Evolutionary conservation across 139 green algal genomes (phyloP), one percentile per base, ranked within the genome.

Genomic region (Auxenochlorella protothecoides): DNA sequence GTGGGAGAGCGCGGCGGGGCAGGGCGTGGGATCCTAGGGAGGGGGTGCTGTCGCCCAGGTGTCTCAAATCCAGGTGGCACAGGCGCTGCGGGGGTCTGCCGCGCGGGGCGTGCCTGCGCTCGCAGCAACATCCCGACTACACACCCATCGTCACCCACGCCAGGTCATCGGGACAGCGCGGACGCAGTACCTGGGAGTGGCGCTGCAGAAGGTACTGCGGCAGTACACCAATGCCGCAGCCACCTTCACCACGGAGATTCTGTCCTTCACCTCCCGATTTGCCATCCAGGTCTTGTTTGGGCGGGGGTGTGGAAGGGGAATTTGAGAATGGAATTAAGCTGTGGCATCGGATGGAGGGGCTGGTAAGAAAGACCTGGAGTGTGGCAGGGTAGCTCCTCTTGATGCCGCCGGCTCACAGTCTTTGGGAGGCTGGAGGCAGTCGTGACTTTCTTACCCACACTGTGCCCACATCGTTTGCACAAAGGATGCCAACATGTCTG

Each of bases 201-300:
- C 88, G 3, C 80, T 96, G 53, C 82, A 86, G 13, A 87, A 80
- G n/a, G 73, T 95, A 76, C 76, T 97, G 70, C 84, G 87, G 56
- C 81, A 84, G 56, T 97, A 97, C 82, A 97, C 91, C 57, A 91
- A 90, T 54, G 88, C 86, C 8, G 91, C 91, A 9, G 88, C 92
- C 66, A 78, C 78, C 70, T 75, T 94, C 63, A 94, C 87, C 6
- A 85, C 85, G 5, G 70, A 78, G 13, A 78, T 95, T 52, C 71
- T 97, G 55, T 87, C 85, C 62, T 89, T 84, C 56, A 85, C 92
- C 7, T 91, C 89, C 51, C 80, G 84, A 66, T 93, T 96, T 78
- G 86, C 87, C 27, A 74, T 96, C 13, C 88, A 96, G 85, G 89
- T 92, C 60, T 44, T 44, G 27, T 44, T 44, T 44, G 27, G 27